phyloP scores from a whole-genome alignment of 108 stramenopile genomes.

The Fistulifera pelliculosa region DNA sequence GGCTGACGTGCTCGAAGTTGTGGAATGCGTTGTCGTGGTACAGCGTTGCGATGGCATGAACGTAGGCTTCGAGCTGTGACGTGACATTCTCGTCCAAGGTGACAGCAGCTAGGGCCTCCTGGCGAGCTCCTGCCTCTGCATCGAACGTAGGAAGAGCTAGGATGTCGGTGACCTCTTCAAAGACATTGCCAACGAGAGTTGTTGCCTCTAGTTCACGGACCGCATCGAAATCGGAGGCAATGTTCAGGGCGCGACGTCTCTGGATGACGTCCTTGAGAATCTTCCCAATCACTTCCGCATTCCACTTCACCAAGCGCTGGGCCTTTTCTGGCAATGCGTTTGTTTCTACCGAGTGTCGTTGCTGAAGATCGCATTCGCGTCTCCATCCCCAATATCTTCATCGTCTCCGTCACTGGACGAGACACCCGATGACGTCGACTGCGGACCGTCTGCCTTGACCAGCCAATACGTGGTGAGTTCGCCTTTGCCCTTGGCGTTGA shows the following conservation, averaged over 20 bases:
- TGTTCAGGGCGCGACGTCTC: not conserved
- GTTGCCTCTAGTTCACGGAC: not conserved
- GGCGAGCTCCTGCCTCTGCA: not conserved
- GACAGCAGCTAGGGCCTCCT: not conserved
- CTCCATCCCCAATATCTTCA: not conserved
- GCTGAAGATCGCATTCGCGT: not conserved
- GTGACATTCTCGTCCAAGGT: conserved; percentile 18
- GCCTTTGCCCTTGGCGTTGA: conserved; percentile 38
- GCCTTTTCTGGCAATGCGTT: not conserved
- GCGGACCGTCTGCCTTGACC: not conserved
- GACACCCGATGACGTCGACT: not conserved
- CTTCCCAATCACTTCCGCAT: conserved; percentile 1
- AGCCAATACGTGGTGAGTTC: conserved; percentile 14
- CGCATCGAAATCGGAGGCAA: not conserved
- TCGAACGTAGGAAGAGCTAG: conserved; percentile 14
- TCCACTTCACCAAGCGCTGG: conserved; percentile 5
- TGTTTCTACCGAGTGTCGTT: no score
- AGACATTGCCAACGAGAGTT: not conserved
- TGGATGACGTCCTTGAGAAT: conserved; percentile 1
- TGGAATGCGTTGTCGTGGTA: conserved; percentile 29
- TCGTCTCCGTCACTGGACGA: not conserved
- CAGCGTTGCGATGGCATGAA: conserved; percentile 22
- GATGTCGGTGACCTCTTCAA: conserved; percentile 9
- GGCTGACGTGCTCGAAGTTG: conserved; percentile 10
- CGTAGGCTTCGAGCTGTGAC: conserved; percentile 23